Base-by-base conservation (phyloP, 306 rosid genomes). In the Lathyrus tuberosus region DNA sequence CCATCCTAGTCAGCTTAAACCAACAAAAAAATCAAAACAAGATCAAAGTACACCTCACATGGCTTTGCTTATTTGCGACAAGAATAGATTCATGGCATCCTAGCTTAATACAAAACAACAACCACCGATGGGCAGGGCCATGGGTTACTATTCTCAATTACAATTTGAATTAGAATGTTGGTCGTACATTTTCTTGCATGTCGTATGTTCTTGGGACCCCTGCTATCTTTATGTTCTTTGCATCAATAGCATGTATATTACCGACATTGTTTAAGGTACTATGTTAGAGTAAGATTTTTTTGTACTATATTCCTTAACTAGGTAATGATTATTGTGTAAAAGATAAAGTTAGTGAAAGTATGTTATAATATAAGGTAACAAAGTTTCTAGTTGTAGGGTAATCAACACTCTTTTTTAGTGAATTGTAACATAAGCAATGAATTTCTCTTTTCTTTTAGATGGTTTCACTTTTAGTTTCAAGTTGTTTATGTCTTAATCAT, bases 101-200 rank as follows among this genome's bases (percentile, higher is more conserved):
- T 71, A 59, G 69, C 67, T 53, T 10, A 53, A 20, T 10, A 22
- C 14, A 24, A 53, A 52, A 20, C 10, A 20, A 10, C 60, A 20
- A 53, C 60, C 33, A 53, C 60, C 71, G 48, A 59, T 72, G 69
- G 78, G 26, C 82, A 59, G 1, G 49, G 26, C 62, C 72, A 67
- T 69, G 77, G 71, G 80, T 67, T 82, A 52, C 82, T 78, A 73
- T 65, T 24, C 71, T 64, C 57, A 17, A 57, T 72, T 59, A 17
- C 70, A 64, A 44, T 18, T 63, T 42, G 37, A 44, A 72, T 73
- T 52, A 43, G 83, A 73, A 79, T 79, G 76, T 68, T 69, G 72
- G 79, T 74, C 83, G 28, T 57, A 57, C 46, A 33, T 62, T 56
- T 68, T 65, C n/a, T 15, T 42, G 3, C 40, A 62, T 66, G 41